Evolutionary conservation across 2,329 filamentous ascomycete genomes (phyloP).

Genomic region (Ophiostoma piceae): DNA sequence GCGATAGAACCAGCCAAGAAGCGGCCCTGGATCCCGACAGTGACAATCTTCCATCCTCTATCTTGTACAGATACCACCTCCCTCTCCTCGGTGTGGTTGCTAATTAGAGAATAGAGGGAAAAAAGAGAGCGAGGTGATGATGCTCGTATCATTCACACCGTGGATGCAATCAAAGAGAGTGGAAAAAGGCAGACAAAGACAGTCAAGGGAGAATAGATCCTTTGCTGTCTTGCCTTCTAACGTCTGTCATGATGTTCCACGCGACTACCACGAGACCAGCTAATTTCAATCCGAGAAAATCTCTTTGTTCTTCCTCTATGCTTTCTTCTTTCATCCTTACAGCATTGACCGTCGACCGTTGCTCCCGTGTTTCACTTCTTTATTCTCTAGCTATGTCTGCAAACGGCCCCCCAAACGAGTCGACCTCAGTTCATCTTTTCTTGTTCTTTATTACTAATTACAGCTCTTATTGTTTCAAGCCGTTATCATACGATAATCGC

Average conservation of each 20-base stretch:
- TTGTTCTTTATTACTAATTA: not conserved
- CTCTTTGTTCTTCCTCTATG: not conserved
- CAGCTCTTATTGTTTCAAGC: too few relatives aligned
- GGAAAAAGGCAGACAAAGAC: not conserved
- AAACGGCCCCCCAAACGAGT: not conserved
- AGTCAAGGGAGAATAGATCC: too few relatives aligned
- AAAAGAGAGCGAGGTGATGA: not conserved
- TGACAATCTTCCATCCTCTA: not conserved
- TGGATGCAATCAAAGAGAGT: not conserved
- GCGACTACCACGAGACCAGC: too few relatives aligned
- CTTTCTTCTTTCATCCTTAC: not conserved
- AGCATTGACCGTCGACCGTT: not conserved
- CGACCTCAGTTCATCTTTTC: not conserved
- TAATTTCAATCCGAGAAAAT: too few relatives aligned
- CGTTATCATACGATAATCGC: not conserved
- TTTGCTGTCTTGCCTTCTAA: too few relatives aligned
- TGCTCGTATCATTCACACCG: not conserved
- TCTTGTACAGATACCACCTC: not conserved
- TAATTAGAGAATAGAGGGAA: not conserved
- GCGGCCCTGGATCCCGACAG: not conserved
- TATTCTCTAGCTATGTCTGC: not conserved
- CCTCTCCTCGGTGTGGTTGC: not conserved
- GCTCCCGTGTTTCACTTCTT: not conserved
- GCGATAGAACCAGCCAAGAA: not conserved
- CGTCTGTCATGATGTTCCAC: too few relatives aligned